phyloP scores from a whole-genome alignment of 2,329 filamentous ascomycete genomes.

The Ophiostoma tasmaniense region DNA sequence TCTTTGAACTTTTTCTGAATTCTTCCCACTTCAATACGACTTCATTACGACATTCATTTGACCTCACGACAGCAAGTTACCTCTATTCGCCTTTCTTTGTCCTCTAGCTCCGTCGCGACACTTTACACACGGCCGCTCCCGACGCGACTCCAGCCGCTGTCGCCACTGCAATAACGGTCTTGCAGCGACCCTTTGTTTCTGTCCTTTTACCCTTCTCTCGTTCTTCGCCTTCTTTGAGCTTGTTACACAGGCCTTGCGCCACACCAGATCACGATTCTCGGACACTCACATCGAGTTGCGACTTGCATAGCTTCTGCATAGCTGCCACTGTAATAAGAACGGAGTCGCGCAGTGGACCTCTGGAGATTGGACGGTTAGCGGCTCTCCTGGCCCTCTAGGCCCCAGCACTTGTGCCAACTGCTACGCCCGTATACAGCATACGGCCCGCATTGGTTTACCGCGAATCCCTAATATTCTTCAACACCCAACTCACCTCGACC shows the following conservation, averaged over 20 bases:
- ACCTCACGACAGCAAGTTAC: neutral
- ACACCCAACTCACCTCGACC: neutral
- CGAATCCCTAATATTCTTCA: neutral
- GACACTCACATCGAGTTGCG: neutral
- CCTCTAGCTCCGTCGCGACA: conserved; percentile 1
- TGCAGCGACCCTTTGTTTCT: neutral
- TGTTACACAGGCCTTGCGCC: neutral
- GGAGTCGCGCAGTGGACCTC: conserved; percentile 3
- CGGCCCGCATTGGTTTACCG: neutral
- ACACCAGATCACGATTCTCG: neutral
- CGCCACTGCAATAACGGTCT: neutral
- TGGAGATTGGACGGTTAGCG: conserved; percentile 1
- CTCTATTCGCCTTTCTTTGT: neutral
- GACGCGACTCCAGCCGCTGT: neutral
- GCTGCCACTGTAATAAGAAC: neutral
- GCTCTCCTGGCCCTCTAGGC: neutral
- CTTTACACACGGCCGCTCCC: conserved; percentile 5
- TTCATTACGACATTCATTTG: neutral
- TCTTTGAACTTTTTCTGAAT: neutral
- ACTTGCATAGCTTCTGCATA: neutral
- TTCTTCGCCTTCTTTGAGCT: too few relatives aligned
- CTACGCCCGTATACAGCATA: neutral
- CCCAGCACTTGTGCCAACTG: neutral
- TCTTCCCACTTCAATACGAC: neutral
- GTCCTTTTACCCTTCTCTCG: neutral